Evolutionary conservation across 2,329 filamentous ascomycete genomes (phyloP).

Genomic region (Rhytidhysteron rufulum): DNA sequence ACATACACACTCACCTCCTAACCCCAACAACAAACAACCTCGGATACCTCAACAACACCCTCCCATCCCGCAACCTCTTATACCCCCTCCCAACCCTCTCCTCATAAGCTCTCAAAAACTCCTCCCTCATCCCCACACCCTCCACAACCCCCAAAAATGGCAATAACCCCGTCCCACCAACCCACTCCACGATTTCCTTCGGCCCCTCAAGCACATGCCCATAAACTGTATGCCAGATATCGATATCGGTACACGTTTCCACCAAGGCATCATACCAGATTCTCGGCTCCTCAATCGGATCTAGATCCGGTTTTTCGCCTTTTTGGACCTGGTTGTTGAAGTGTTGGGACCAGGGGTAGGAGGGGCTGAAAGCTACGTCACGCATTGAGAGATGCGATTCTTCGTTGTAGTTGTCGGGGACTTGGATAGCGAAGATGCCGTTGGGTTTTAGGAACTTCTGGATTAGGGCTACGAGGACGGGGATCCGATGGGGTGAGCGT

Average conservation of each 20-base stretch:
- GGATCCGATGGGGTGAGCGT: conserved; percentile 39
- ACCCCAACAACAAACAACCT: conserved; percentile 52
- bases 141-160: conserved; percentile 49
- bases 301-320: conserved; percentile 33
- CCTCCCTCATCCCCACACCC: conserved; percentile 33
- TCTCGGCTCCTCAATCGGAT: conserved; percentile 46
- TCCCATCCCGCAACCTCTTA: conserved; percentile 46
- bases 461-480: conserved; percentile 44
- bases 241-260: conserved; percentile 40
- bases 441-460: conserved; percentile 37
- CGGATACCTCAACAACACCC: conserved; percentile 54
- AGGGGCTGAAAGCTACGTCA: conserved; percentile 28
- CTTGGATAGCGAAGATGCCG: conserved; percentile 53
- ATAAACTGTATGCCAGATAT: conserved; percentile 56
- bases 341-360: conserved; percentile 37
- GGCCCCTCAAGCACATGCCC: conserved; percentile 50
- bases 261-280: conserved; percentile 50
- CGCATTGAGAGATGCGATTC: conserved; percentile 51
- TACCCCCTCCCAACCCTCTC: conserved; percentile 43
- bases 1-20: conserved; percentile 13
- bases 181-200: conserved; percentile 56
- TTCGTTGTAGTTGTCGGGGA: conserved; percentile 50
- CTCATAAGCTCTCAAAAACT: conserved; percentile 48
- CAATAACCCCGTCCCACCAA: conserved; percentile 54
- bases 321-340: conserved; percentile 15